Conservation (phyloP, 176 grass and related monocot species). For the Otatea glauca region DNA sequence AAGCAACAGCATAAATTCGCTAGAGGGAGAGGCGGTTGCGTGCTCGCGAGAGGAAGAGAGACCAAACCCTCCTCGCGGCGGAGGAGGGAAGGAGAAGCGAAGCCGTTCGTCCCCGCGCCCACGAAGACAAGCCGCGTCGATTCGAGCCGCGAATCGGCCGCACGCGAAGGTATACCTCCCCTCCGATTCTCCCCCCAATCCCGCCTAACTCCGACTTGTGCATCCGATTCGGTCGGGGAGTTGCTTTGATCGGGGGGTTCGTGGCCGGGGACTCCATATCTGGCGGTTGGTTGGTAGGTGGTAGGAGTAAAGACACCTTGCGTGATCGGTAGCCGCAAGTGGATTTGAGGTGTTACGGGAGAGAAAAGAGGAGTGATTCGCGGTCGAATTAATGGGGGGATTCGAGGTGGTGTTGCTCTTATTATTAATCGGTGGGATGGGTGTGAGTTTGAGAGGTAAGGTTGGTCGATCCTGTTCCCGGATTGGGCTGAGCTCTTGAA, state of each 20-base stretch:
- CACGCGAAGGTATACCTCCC: constrained; percentile 38
- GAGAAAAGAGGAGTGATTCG: background rate
- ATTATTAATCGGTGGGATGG: background rate
- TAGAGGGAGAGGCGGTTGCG: constrained; percentile 38
- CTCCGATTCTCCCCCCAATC: constrained; percentile 29
- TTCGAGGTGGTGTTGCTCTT: background rate
- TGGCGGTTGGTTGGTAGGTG: background rate
- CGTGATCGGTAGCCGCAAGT: background rate
- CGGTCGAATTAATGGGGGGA: constrained; percentile 30
- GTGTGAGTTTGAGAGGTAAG: background rate
- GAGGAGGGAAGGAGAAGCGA: background rate
- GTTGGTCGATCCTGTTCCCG: background rate
- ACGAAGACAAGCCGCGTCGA: background rate
- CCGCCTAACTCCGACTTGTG: background rate
- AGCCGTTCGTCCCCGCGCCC: background rate
- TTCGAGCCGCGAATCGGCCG: constrained; percentile 25
- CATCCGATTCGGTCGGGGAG: constrained; percentile 24
- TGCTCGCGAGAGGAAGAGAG: constrained; percentile 30
- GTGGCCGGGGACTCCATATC: background rate
- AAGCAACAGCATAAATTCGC: background rate
- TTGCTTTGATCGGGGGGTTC: constrained; percentile 19
- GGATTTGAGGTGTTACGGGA: background rate
- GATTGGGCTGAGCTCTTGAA: background rate
- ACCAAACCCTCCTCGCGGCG: constrained; percentile 23
- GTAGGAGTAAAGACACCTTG: background rate